These are phyloP conservation scores for Hymenoscyphus occultus DNA, from an alignment of 2,329 filamentous ascomycete genomes.

Conservation along the genomic window DNA sequence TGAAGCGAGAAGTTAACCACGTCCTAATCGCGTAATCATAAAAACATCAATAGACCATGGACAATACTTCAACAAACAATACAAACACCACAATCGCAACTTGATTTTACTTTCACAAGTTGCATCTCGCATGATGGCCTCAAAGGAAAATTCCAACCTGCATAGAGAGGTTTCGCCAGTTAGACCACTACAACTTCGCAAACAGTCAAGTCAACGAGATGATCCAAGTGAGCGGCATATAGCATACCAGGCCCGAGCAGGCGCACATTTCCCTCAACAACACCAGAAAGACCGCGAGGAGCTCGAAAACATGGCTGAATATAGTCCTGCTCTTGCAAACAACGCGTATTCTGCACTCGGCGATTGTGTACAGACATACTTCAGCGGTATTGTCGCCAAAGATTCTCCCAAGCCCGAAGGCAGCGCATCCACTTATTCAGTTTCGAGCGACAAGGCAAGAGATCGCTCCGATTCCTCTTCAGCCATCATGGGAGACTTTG, in stretches of 20 bases:
- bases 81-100: background rate
- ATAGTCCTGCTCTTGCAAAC: background rate
- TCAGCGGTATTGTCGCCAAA: background rate
- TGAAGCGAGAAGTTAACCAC: background rate
- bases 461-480: conserved; percentile 20
- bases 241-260: background rate
- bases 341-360: conserved; percentile 5
- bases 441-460: conserved; percentile 15
- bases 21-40: background rate
- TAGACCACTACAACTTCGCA: background rate
- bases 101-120: background rate
- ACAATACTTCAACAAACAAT: conserved; percentile 1
- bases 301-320: background rate
- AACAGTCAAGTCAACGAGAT: background rate
- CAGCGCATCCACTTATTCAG: background rate
- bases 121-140: background rate
- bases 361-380: conserved; percentile 1
- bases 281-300: background rate
- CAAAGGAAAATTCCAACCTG: background rate
- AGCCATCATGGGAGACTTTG: conserved; percentile 31
- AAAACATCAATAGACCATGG: background rate
- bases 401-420: background rate
- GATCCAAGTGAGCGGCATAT: background rate
- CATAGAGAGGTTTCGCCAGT: background rate
- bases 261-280: background rate